Evolutionary conservation across 1,139 yeast genomes (phyloP).

Genomic region (Pneumocystis sp.): DNA sequence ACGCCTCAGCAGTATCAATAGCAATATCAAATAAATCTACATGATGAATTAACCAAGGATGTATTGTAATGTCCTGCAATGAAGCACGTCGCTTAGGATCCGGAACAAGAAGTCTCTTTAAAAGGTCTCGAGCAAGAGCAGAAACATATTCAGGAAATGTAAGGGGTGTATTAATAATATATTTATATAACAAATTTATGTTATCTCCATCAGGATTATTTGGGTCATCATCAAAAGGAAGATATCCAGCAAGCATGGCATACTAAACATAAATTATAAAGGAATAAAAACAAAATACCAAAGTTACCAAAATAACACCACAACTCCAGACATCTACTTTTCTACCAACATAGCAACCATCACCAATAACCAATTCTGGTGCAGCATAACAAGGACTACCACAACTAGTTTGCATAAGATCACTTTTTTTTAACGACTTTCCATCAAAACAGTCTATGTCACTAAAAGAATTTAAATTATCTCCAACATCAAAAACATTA

Average conservation of each 20-base stretch:
- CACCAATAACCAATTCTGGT: conserved; percentile 84
- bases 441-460: neutral
- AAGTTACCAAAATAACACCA: conserved; percentile 54
- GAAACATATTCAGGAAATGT: conserved; percentile 91
- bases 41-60: conserved; percentile 78
- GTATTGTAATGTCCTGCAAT: conserved; percentile 56
- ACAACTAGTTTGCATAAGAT: conserved; percentile 86
- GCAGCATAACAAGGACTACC: conserved; percentile 99
- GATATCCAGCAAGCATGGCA: conserved; percentile 93
- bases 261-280: conserved; percentile 25
- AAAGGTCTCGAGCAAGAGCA: conserved; percentile 80
- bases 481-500: conserved; percentile 44
- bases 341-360: conserved; percentile 78
- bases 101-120: conserved; percentile 70
- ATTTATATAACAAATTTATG: conserved; percentile 76
- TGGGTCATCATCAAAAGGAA: conserved; percentile 96
- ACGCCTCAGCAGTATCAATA: conserved; percentile 85
- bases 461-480: conserved; percentile 3
- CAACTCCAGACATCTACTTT: conserved; percentile 96
- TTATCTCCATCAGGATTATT: conserved; percentile 93
- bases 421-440: conserved; percentile 21
- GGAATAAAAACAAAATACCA: neutral
- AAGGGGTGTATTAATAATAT: conserved; percentile 77
- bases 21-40: conserved; percentile 49
- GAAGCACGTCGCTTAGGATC: conserved; percentile 69